Percentiles rank a stretch among this genome's conserved stretches.
Evolutionary conservation across 495 filamentous ascomycete genomes (phyloP).

Genomic region (Daldinia concentrica): DNA sequence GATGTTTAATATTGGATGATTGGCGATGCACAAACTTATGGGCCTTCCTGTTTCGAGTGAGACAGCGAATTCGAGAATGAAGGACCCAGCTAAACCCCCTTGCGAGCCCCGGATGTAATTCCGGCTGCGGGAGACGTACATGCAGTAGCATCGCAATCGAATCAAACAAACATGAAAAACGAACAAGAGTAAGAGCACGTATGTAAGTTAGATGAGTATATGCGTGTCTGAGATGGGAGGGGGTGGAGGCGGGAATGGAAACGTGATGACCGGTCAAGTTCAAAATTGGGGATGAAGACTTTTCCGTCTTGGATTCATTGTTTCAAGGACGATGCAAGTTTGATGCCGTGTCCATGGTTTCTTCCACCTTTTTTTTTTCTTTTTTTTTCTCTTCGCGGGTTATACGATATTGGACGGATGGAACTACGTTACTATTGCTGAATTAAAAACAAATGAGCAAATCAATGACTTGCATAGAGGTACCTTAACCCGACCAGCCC

Average conservation of each 20-base stretch:
- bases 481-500: conserved; percentile 5
- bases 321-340: conserved; percentile 35
- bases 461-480: conserved; percentile 32
- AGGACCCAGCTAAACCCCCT: conserved; percentile 16
- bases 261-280: too few species aligned
- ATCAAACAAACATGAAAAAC: conserved; percentile 15
- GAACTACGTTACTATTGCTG: neutral
- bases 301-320: conserved; percentile 24
- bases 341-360: conserved; percentile 14
- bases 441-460: neutral
- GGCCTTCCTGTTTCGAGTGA: conserved; percentile 33
- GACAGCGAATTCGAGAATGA: conserved; percentile 35
- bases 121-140: conserved; percentile 32
- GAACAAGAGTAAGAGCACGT: neutral
- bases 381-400: too few species aligned
- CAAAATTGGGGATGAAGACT: neutral
- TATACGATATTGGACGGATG: neutral
- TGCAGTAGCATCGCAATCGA: conserved; percentile 22
- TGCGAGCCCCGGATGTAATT: conserved; percentile 30
- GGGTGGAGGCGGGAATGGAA: too few species aligned
- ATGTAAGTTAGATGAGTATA: conserved; percentile 13
- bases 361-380: too few species aligned
- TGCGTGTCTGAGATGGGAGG: conserved; percentile 16
- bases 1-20: neutral
- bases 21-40: neutral